Conservation (phyloP, 2,329 filamentous ascomycete species). For the Exophiala sp. region DNA sequence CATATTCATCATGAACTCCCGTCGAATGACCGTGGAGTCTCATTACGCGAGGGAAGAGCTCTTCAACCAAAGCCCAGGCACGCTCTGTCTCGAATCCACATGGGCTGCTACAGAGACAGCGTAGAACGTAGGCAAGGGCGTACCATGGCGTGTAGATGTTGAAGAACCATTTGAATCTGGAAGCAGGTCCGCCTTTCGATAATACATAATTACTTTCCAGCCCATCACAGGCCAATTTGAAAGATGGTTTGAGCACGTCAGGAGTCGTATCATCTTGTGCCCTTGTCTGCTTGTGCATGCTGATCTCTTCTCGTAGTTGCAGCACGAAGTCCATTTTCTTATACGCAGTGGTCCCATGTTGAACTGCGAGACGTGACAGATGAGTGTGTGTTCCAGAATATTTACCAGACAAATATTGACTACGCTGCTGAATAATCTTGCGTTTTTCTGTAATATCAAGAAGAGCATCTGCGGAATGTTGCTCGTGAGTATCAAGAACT, state of each 20-base stretch:
- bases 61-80: conserved; percentile 2
- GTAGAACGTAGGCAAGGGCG: conserved; percentile 7
- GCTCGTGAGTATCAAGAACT: neutral
- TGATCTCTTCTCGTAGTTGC: conserved; percentile 12
- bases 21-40: neutral
- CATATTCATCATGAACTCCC: neutral
- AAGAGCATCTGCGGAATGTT: neutral
- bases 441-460: conserved; percentile 2
- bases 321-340: conserved; percentile 12
- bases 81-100: conserved; percentile 2
- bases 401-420: conserved; percentile 1
- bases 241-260: conserved; percentile 2
- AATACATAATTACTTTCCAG: conserved; percentile 2
- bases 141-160: conserved; percentile 9
- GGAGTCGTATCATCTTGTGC: conserved; percentile 1
- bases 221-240: conserved; percentile 5
- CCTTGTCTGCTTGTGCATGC: conserved; percentile 5
- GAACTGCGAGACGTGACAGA: conserved; percentile 2
- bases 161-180: conserved; percentile 8
- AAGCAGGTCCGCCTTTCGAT: neutral
- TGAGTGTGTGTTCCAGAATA: neutral
- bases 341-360: neutral
- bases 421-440: conserved; percentile 3
- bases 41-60: neutral
- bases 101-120: conserved; percentile 1